A percentile compares a stretch with the other conserved stretches of the same genome.
These are phyloP conservation scores for Nitzschia sp. DNA, from an alignment of 108 stramenopile genomes.

Conservation along the genomic window DNA sequence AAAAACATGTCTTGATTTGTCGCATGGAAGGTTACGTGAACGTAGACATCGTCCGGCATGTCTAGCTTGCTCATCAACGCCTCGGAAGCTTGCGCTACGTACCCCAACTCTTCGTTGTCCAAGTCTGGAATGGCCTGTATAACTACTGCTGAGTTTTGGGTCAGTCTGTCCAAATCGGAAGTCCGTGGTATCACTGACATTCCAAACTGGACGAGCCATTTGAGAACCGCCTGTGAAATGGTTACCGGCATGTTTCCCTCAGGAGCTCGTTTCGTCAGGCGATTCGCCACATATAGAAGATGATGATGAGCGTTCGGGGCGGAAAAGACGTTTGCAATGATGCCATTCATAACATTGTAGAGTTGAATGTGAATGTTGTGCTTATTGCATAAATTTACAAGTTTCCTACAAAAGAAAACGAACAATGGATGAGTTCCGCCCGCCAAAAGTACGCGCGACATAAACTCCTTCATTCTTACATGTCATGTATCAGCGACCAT, in stretches of 20 bases:
- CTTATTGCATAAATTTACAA: conserved; percentile 43
- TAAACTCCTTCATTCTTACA: too few relatives aligned
- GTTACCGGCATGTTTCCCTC: conserved; percentile 16
- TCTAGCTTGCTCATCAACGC: conserved; percentile 56
- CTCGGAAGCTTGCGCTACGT: conserved; percentile 35
- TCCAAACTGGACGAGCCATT: conserved; percentile 41
- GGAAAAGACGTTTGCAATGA: conserved; percentile 17
- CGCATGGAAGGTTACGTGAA: conserved; percentile 51
- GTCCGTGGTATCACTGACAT: conserved; percentile 53
- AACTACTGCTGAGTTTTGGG: conserved; percentile 36
- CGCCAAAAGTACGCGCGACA: too few relatives aligned
- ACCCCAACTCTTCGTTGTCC: conserved; percentile 29
- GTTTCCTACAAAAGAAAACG: too few relatives aligned
- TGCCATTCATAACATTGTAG: conserved; percentile 77
- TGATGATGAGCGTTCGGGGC: conserved; percentile 45
- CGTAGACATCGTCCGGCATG: conserved; percentile 45
- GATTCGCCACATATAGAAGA: conserved; percentile 27
- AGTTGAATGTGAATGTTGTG: conserved; percentile 60
- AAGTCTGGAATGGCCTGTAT: conserved; percentile 35
- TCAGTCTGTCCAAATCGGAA: conserved; percentile 24
- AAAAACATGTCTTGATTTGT: conserved; percentile 43
- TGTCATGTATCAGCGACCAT: conserved; percentile 64
- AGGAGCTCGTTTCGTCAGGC: neutral
- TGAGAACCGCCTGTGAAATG: conserved; percentile 29
- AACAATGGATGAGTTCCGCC: too few relatives aligned